phyloP scores from a whole-genome alignment of 129 eudicot genomes.

The Flaveria sonorensis region DNA sequence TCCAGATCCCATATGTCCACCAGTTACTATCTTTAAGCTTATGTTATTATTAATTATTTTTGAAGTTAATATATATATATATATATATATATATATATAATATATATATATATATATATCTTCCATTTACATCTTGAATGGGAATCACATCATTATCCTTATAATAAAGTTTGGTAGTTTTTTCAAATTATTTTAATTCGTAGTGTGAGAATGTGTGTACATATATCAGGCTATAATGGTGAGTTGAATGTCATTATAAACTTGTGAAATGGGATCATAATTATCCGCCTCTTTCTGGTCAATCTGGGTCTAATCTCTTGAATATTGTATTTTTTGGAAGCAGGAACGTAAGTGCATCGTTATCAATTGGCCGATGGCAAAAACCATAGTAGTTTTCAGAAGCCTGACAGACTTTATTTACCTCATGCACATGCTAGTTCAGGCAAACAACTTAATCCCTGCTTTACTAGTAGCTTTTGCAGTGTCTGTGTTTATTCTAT shows the following conservation, averaged over 20 bases:
- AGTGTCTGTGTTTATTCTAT: neutral
- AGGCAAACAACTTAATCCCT: slow-evolving; percentile 46
- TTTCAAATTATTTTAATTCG: neutral
- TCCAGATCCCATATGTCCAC: neutral
- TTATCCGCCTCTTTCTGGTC: neutral
- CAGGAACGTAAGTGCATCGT: slow-evolving; percentile 74
- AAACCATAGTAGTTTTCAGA: slow-evolving; percentile 59
- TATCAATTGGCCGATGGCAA: slow-evolving; percentile 59
- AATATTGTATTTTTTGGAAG: slow-evolving; percentile 17
- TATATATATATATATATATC: neutral
- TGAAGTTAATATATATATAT: neutral
- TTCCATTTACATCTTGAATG: neutral
- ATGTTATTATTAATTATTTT: neutral
- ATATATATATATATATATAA: neutral
- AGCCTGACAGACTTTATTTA: slow-evolving; percentile 77
- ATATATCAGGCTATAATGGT: neutral
- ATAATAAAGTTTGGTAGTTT: neutral
- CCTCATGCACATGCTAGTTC: slow-evolving; percentile 75
- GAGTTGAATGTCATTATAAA: neutral
- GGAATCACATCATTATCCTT: neutral
- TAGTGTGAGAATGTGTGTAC: neutral
- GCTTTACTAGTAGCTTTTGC: neutral
- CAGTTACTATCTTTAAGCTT: neutral
- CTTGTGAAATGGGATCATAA: neutral
- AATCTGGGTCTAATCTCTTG: neutral